Conservation (phyloP, 2,329 filamentous ascomycete genomes). For the Phyllosticta ampelicida region DNA sequence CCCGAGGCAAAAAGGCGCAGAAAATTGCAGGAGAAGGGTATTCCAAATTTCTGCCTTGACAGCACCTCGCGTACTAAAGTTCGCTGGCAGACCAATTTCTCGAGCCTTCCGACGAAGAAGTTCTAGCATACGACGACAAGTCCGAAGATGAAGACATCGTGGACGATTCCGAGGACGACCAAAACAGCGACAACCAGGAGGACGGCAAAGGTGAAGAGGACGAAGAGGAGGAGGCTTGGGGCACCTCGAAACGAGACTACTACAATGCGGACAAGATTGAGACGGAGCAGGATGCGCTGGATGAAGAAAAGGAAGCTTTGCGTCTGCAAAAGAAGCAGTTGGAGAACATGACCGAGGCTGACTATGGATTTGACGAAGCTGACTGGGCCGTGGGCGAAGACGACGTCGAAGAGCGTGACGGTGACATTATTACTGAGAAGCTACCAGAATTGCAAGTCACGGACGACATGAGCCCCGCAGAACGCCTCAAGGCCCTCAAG, state of each 20-base stretch:
- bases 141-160: conserved; percentile 33
- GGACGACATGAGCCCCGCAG: conserved; percentile 63
- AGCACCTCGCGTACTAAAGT: not conserved
- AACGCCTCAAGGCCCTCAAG: conserved; percentile 64
- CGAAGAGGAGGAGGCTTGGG: conserved; percentile 65
- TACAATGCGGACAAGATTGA: conserved; percentile 77
- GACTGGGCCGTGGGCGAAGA: conserved; percentile 62
- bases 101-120: conserved; percentile 52
- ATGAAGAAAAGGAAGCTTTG: conserved; percentile 85
- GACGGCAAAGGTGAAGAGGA: conserved; percentile 44
- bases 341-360: conserved; percentile 76
- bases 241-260: conserved; percentile 77
- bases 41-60: conserved; percentile 11
- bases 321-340: conserved; percentile 85
- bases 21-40: conserved; percentile 57
- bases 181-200: conserved; percentile 27
- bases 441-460: conserved; percentile 74
- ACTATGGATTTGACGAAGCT: conserved; percentile 85
- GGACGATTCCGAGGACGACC: conserved; percentile 20
- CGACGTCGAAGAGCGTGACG: conserved; percentile 29
- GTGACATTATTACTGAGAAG: conserved; percentile 68
- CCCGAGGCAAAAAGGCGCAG: conserved; percentile 67
- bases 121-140: conserved; percentile 42
- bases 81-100: conserved; percentile 42
- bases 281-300: conserved; percentile 64